These are phyloP conservation scores for Boechera divaricarpa DNA, from an alignment of 345 rosid species.

Conservation along the genomic window DNA sequence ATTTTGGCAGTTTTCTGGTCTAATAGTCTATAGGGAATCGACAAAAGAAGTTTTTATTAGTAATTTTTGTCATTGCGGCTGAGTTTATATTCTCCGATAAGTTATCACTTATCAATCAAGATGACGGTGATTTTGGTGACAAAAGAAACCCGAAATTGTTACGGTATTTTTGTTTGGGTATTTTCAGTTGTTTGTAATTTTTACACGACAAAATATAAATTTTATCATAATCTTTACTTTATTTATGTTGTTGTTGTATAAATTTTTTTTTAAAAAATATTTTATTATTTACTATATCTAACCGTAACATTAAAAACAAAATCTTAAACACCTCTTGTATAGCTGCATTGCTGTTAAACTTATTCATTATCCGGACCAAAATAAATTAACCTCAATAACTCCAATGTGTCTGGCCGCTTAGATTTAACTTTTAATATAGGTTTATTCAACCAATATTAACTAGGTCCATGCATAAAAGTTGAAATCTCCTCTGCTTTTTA, in stretches of 20 bases:
- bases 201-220: too few species aligned
- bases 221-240: too few species aligned
- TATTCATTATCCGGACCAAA: neutral
- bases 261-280: too few species aligned
- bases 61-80: neutral
- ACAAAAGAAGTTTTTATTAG: neutral
- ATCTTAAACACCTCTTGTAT: neutral
- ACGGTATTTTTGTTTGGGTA: too few species aligned
- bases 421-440: neutral
- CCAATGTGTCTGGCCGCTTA: neutral
- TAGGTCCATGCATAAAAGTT: neutral
- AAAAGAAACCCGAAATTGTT: too few species aligned
- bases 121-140: too few species aligned
- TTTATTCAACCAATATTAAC: neutral
- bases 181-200: too few species aligned
- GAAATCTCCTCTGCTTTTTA: conserved; percentile 5
- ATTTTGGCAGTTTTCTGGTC: neutral
- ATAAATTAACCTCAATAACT: neutral
- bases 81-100: neutral
- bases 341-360: neutral
- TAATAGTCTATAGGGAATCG: neutral
- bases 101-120: too few species aligned
- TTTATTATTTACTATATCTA: too few species aligned
- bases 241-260: too few species aligned
- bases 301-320: too few species aligned